Base-by-base conservation (phyloP, 805 yeast genomes). In the Candida endomychidarum region DNA sequence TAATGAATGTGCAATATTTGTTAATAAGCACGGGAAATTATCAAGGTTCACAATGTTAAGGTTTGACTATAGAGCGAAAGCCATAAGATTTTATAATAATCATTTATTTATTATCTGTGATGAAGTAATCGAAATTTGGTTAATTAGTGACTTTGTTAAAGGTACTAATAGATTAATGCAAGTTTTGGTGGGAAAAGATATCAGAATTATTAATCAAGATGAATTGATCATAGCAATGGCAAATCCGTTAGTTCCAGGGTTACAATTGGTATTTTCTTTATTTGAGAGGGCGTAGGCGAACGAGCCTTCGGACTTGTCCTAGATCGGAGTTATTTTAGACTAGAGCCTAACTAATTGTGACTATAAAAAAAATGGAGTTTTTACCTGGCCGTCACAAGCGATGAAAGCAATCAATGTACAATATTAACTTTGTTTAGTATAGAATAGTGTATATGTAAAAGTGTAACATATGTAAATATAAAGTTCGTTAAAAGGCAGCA, bases 91-190 rank as follows among this genome's bases (percentile, higher is more conserved):
- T 41, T 25, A 31, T 21, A 49, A 61, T 30, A 65, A 67, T 43
- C 52, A 63, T 40, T 48, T 70, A 11, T 58, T 68, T 28, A 40
- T 83, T 4, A 72, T 79, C 20, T 78, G 83, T 29, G 80, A 80
- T 15, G 88, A 84, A 48, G 72, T 81, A 34, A 68, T 86, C 7
- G 95, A 87, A 53, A 70, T 87, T 2, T 79, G 89, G 66, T 72
- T 79, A 24, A 63, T 83, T 18, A 72, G 74, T 32, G 74, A 68
- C 44, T 59, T 61, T 37, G 70, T 71, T 14, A 60, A 60, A 14
- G 71, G 72, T 3, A 45, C 74, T 8, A 69, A 63, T 40, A 74
- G 73, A 24, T 74, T 83, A 9, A 67, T 75, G 16, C 95, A 87
- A 56, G 82, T 86, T 4, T 70, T 87, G 28, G 74, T 80, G 3